Conservation (phyloP, 2,329 filamentous ascomycete genomes). For the Pestalotiopsis sp. region DNA sequence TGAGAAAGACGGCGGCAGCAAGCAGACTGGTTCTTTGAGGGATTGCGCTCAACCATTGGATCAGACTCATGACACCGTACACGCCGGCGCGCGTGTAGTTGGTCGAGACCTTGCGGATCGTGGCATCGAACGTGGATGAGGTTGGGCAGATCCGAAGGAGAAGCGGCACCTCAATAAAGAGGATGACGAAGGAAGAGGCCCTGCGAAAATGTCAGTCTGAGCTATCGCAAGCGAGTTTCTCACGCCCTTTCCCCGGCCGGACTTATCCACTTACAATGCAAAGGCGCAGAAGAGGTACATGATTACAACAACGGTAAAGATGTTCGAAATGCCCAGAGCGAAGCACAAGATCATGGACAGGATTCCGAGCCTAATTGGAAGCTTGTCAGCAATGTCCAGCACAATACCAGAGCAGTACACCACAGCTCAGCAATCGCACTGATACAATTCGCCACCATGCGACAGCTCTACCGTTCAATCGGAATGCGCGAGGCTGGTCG, state of each 20-base stretch:
- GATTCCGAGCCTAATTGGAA: conserved; percentile 62
- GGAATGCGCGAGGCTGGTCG: neutral
- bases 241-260: neutral
- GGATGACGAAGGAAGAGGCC: conserved; percentile 70
- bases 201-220: conserved; percentile 42
- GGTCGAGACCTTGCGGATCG: conserved; percentile 90
- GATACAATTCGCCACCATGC: neutral
- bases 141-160: conserved; percentile 98
- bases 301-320: conserved; percentile 53
- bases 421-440: neutral
- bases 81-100: conserved; percentile 95
- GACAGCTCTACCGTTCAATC: neutral
- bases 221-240: no score
- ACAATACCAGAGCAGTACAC: neutral
- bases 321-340: conserved; percentile 68
- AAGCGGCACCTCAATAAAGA: conserved; percentile 90
- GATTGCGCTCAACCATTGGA: conserved; percentile 84
- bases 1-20: conserved; percentile 80
- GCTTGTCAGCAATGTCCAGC: conserved; percentile 22
- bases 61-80: conserved; percentile 77
- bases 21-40: conserved; percentile 71
- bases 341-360: conserved; percentile 73
- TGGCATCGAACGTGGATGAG: conserved; percentile 81
- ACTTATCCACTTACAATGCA: conserved; percentile 46
- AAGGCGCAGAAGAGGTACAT: conserved; percentile 52